Evolutionary conservation across 306 rosid species (phyloP), one percentile per base, ranked within the genome.

Genomic region (Cicer bijugum): DNA sequence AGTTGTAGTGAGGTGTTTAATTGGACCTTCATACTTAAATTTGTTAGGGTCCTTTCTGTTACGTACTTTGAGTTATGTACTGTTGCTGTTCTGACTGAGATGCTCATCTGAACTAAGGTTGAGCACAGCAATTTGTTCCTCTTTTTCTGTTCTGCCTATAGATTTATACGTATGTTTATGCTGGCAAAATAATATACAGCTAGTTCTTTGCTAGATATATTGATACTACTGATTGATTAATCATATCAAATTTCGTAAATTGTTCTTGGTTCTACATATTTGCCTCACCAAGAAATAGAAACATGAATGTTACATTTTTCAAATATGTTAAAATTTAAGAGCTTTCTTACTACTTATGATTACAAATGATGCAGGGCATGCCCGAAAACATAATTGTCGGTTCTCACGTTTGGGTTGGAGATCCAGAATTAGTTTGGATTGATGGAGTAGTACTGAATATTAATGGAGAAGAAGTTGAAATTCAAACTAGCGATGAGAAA

Each of bases 401-500:
- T 68, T 88, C 98, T 84, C 91, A 84, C 6, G 71, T 91, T 66
- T 91, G 96, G 97, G 89, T 89, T 80, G 95, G 81, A 75, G 88
- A 91, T 74, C 77, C 87, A 72, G 93, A 88, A 19, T 56, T 84
- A 67, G 88, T 88, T 74, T 94, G 98, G 98, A 72, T 80, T 82
- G 96, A 87, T 76, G 98, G 98, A 65, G 68, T 80, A 76, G 92
- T 91, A 50, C 19, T 80, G 67, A 82, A 74, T 62, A 91, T 94
- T 52, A 81, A 62, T 75, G 96, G 95, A 72, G 92, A 88, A n/a
- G 90, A 89, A 37, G 97, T 92, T 69, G 96, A 85, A 86, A 85
- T 94, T 80, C 86, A 88, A 81, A 77, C 89, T 55, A 87, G 88
- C 75, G 28, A 80, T 56, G 96, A 78, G 73, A 86, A 78, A 55